Evolutionary conservation across 1,284 basidiomycete genomes (phyloP).

Genomic region (Fomes fomentarius): DNA sequence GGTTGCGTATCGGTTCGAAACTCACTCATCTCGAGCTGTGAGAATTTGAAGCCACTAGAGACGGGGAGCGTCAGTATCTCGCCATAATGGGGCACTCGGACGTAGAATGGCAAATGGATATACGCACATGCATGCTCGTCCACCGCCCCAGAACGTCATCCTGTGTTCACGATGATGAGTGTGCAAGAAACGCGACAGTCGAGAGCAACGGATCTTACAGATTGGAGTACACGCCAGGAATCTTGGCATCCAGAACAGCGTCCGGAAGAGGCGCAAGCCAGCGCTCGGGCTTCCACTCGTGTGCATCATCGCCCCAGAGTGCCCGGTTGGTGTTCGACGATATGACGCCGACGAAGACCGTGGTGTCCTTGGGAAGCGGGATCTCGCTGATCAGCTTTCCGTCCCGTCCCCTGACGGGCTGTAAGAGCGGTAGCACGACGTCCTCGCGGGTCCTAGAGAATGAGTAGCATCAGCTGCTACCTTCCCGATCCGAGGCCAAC

Average conservation of each 20-base stretch:
- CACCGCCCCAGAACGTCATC: slow-evolving; percentile 37
- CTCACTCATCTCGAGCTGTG: slow-evolving; percentile 26
- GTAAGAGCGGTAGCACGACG: slow-evolving; percentile 15
- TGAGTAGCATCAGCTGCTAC: too few species aligned
- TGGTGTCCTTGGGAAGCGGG: slow-evolving; percentile 15
- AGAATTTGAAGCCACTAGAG: slow-evolving; percentile 24
- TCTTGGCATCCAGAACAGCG: slow-evolving; percentile 11
- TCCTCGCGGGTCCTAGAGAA: slow-evolving; percentile 16
- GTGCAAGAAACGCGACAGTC: not conserved
- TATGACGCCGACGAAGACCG: slow-evolving; percentile 15
- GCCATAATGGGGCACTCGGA: not conserved
- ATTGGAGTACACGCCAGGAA: slow-evolving; percentile 18
- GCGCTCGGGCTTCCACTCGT: slow-evolving; percentile 22
- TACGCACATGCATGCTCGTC: slow-evolving; percentile 35
- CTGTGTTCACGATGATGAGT: slow-evolving; percentile 14
- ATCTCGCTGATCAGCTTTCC: slow-evolving; percentile 16
- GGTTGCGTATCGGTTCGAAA: too few species aligned
- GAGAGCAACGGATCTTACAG: slow-evolving; percentile 3
- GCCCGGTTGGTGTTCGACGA: slow-evolving; percentile 16
- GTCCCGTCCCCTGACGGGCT: slow-evolving; percentile 15
- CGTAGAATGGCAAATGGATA: too few species aligned
- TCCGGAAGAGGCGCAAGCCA: slow-evolving; percentile 18
- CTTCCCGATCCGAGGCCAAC: not conserved
- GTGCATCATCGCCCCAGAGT: slow-evolving; percentile 17
- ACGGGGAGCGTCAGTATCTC: not conserved